Evolutionary conservation across 768 basidiomycete species (phyloP).

Genomic region (Boletus barrowsii): DNA sequence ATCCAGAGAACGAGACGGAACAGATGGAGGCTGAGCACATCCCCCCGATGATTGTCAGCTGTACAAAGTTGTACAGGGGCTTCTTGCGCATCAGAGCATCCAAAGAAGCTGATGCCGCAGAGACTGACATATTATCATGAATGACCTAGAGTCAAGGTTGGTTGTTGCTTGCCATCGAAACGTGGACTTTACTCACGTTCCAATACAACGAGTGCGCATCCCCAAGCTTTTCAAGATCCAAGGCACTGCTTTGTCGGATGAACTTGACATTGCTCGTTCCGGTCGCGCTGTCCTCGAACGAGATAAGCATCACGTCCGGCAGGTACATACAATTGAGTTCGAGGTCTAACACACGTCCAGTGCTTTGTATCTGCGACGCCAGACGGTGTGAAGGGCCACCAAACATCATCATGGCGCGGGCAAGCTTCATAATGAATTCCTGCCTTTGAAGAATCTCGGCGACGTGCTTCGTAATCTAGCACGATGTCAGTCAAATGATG

Average conservation of each 20-base stretch:
- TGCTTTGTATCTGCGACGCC: conserved; percentile 76
- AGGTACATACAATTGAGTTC: conserved; percentile 70
- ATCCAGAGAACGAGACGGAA: conserved; percentile 67
- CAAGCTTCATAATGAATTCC: conserved; percentile 81
- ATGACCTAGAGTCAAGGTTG: conserved; percentile 52
- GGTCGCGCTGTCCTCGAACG: conserved; percentile 77
- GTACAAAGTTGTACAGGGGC: conserved; percentile 58
- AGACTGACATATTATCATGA: conserved; percentile 76
- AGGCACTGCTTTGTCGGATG: conserved; percentile 64
- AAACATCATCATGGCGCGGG: conserved; percentile 87
- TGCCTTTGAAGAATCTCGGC: conserved; percentile 80
- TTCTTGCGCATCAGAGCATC: conserved; percentile 68
- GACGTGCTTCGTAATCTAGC: conserved; percentile 77
- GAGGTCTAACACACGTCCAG: conserved; percentile 75
- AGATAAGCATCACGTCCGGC: conserved; percentile 73
- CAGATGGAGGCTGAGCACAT: conserved; percentile 76
- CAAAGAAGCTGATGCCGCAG: conserved; percentile 66
- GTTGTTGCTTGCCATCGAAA: neutral
- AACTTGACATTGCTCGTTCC: conserved; percentile 81
- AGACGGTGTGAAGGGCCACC: conserved; percentile 82
- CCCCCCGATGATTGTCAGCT: conserved; percentile 69
- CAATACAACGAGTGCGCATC: conserved; percentile 72
- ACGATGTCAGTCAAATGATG: neutral
- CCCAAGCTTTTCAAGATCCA: conserved; percentile 76
- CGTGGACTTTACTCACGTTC: conserved; percentile 42